Evolutionary conservation across 768 basidiomycete species (phyloP).

Genomic region (Plicaturopsis crispa): DNA sequence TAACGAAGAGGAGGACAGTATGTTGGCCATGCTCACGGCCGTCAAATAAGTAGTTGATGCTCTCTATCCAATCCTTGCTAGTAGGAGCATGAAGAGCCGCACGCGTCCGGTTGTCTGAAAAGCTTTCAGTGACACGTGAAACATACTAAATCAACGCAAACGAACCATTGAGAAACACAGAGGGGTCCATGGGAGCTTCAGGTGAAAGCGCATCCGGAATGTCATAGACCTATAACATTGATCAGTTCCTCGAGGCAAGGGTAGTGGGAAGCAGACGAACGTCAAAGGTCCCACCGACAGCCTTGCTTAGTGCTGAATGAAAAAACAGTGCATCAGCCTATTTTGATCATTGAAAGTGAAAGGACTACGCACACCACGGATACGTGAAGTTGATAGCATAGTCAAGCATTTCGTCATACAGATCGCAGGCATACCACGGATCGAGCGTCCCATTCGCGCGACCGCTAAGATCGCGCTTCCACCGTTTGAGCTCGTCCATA

Average conservation of each 20-base stretch:
- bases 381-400: conserved; percentile 68
- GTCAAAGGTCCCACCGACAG: conserved; percentile 31
- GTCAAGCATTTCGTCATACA: conserved; percentile 60
- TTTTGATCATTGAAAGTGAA: background rate
- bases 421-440: conserved; percentile 58
- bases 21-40: conserved; percentile 14
- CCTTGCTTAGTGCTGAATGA: no score
- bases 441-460: conserved; percentile 50
- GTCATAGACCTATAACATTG: conserved; percentile 36
- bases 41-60: conserved; percentile 27
- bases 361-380: conserved; percentile 42
- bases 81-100: conserved; percentile 64
- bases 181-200: conserved; percentile 38
- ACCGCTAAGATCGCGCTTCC: conserved; percentile 38
- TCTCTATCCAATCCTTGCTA: conserved; percentile 36
- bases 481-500: background rate
- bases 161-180: conserved; percentile 57
- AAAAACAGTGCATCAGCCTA: background rate
- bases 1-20: background rate
- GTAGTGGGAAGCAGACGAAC: conserved; percentile 12
- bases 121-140: background rate
- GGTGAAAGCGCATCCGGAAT: conserved; percentile 51
- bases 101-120: conserved; percentile 43
- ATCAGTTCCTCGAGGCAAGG: background rate
- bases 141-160: no score